phyloP scores from a whole-genome alignment of 306 rosid genomes.

The Trifolium dubium region DNA sequence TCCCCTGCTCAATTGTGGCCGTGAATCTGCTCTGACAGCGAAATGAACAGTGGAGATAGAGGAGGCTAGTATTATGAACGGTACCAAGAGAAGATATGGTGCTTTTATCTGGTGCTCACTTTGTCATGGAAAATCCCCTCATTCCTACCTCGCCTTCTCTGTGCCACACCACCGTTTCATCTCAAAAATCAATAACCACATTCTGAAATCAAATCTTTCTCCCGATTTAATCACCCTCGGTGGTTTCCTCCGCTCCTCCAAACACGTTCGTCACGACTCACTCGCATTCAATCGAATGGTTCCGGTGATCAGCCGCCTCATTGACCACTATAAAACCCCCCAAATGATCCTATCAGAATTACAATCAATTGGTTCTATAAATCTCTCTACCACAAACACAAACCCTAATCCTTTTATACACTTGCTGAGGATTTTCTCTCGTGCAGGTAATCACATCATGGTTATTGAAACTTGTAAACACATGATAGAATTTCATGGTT shows the following conservation, averaged over 20 bases:
- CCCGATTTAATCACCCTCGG: constrained; percentile 66
- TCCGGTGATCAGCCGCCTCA: constrained; percentile 46
- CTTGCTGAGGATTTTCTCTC: constrained; percentile 61
- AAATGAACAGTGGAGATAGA: constrained; percentile 89
- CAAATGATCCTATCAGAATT: constrained; percentile 45
- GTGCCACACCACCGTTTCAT: constrained; percentile 32
- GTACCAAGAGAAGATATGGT: constrained; percentile 78
- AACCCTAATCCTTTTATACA: constrained; percentile 58
- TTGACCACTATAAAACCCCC: constrained; percentile 46
- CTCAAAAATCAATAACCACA: constrained; percentile 22
- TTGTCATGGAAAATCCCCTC: constrained; percentile 95
- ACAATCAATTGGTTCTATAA: constrained; percentile 49
- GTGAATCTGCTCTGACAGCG: constrained; percentile 86
- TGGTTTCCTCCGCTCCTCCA: constrained; percentile 58
- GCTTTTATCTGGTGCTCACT: constrained; percentile 93
- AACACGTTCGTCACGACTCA: constrained; percentile 42
- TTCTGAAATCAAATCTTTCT: constrained; percentile 46
- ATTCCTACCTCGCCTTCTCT: constrained; percentile 84
- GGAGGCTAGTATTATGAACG: constrained; percentile 93
- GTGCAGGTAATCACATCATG: constrained; percentile 51
- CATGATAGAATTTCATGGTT: constrained; percentile 47
- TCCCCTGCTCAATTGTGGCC: constrained; percentile 85
- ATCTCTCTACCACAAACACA: not conserved
- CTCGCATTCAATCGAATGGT: constrained; percentile 48
- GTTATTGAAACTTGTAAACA: constrained; percentile 52